Conservation (phyloP, 2,329 filamentous ascomycete species). For the Periconia digitata region DNA sequence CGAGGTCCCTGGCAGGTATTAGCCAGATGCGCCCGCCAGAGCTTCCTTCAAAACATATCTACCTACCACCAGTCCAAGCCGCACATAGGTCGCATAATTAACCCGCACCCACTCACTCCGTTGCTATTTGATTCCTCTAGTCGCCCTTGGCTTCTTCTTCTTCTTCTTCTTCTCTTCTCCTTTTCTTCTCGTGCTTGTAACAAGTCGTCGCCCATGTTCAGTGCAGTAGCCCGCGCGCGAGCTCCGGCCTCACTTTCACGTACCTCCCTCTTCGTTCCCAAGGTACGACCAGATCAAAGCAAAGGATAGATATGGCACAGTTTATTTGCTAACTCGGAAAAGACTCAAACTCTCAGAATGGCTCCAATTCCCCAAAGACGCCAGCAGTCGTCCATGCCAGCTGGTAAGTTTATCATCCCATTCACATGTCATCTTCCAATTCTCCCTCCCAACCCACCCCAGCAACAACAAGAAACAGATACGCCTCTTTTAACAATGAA, state of each 20-base stretch:
- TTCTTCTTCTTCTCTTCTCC: slow-evolving; percentile 1
- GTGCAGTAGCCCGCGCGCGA: slow-evolving; percentile 43
- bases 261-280: slow-evolving; percentile 31
- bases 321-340: background rate
- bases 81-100: background rate
- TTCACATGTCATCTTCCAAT: slow-evolving; percentile 16
- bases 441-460: background rate
- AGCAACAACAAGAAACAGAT: background rate
- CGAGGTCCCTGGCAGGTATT: background rate
- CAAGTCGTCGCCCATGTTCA: slow-evolving; percentile 39
- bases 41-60: background rate
- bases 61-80: no score
- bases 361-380: slow-evolving; percentile 33
- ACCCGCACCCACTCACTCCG: background rate
- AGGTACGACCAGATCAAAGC: slow-evolving; percentile 22
- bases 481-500: slow-evolving; percentile 3
- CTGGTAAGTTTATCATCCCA: slow-evolving; percentile 38
- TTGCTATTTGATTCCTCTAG: background rate
- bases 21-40: background rate
- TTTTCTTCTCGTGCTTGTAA: slow-evolving; percentile 8
- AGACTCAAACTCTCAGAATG: slow-evolving; percentile 36
- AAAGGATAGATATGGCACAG: background rate
- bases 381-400: slow-evolving; percentile 51
- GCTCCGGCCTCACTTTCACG: slow-evolving; percentile 41
- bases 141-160: background rate